Evolutionary conservation across 1,139 yeast genomes (phyloP).

Genomic region (Candida sanyaensis): DNA sequence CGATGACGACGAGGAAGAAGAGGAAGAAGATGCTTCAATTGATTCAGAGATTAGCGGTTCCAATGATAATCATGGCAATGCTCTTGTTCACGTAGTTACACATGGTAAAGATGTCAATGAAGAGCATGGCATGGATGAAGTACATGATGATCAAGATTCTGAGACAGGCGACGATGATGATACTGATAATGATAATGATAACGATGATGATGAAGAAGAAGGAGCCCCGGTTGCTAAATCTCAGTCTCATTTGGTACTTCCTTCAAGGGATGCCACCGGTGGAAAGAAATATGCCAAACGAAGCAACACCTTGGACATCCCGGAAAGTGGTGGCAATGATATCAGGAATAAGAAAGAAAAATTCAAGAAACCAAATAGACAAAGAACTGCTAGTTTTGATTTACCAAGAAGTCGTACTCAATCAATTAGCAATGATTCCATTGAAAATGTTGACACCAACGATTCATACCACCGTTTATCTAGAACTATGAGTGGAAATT

Average conservation of each 20-base stretch:
- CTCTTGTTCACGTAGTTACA: slow-evolving; percentile 15
- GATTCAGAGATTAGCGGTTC: slow-evolving; percentile 20
- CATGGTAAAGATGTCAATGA: slow-evolving; percentile 18
- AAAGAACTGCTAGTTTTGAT: slow-evolving; percentile 12
- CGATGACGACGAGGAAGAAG: slow-evolving; percentile 11
- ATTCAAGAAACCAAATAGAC: slow-evolving; percentile 9
- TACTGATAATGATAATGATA: slow-evolving; percentile 20
- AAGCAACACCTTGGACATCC: slow-evolving; percentile 48
- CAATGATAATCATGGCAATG: slow-evolving; percentile 17
- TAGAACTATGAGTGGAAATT: slow-evolving; percentile 53
- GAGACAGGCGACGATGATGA: slow-evolving; percentile 26
- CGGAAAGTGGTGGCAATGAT: slow-evolving; percentile 22
- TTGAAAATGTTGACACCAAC: slow-evolving; percentile 17
- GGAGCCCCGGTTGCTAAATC: slow-evolving; percentile 24
- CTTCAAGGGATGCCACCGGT: slow-evolving; percentile 37
- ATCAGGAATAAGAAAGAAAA: slow-evolving; percentile 4
- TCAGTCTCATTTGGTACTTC: slow-evolving; percentile 35
- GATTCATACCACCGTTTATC: slow-evolving; percentile 18
- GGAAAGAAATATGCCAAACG: slow-evolving; percentile 38
- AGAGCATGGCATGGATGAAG: slow-evolving; percentile 15
- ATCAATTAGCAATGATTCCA: slow-evolving; percentile 9
- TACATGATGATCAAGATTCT: slow-evolving; percentile 18
- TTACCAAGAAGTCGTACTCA: background rate
- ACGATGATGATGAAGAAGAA: slow-evolving; percentile 27
- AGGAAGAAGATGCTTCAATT: slow-evolving; percentile 16